Percentiles rank a stretch among this genome's conserved stretches.
phyloP scores from a whole-genome alignment of 1,139 yeast genomes.

The Pichia sp. region DNA sequence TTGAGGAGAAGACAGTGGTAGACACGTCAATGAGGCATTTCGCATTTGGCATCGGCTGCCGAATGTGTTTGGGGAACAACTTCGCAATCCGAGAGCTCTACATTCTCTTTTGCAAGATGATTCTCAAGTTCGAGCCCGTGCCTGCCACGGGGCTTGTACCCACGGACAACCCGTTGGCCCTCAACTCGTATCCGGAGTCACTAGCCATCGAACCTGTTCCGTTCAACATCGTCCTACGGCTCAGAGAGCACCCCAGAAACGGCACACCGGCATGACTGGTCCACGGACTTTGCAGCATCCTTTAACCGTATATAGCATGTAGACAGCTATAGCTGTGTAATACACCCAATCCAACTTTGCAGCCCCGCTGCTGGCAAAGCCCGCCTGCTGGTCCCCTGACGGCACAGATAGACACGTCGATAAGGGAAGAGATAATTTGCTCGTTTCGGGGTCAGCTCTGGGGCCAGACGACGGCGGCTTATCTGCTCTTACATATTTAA shows the following conservation, averaged over 20 bases:
- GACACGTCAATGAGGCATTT: conserved; percentile 39
- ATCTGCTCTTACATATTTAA: background rate
- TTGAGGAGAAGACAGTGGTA: conserved; percentile 4
- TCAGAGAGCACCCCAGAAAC: conserved; percentile 1
- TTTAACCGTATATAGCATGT: background rate
- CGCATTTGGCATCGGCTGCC: conserved; percentile 65
- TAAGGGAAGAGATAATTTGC: background rate
- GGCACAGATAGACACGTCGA: no score
- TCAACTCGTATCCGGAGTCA: conserved; percentile 47
- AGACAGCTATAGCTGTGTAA: background rate
- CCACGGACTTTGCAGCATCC: background rate
- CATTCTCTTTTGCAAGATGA: conserved; percentile 38
- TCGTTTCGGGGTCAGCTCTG: background rate
- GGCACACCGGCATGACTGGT: background rate
- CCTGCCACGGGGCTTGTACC: background rate
- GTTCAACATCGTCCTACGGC: conserved; percentile 36
- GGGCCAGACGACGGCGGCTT: background rate
- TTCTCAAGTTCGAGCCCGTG: conserved; percentile 33
- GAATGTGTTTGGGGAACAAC: conserved; percentile 65
- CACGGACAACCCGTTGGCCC: conserved; percentile 42
- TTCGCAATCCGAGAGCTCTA: conserved; percentile 64
- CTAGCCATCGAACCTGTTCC: conserved; percentile 57
- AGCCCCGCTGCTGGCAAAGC: background rate
- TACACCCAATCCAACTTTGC: background rate
- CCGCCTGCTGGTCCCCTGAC: background rate